Conservation (phyloP, 768 basidiomycete genomes). For the Termitomyces sp. region DNA sequence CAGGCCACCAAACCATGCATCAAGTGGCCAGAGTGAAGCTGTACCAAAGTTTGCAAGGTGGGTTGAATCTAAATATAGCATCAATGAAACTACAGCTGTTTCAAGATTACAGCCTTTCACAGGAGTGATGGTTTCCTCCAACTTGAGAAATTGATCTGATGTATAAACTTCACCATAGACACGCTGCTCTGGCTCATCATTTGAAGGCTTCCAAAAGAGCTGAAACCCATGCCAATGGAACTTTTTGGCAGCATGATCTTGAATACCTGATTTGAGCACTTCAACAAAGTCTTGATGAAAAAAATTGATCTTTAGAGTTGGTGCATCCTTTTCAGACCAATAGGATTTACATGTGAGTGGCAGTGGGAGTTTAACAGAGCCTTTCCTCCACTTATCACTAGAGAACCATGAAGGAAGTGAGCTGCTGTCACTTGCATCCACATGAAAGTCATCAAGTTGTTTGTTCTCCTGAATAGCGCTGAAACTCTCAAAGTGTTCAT, state of each 20-base stretch:
- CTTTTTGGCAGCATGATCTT: background rate
- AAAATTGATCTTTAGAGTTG: background rate
- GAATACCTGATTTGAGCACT: background rate
- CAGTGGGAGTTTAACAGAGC: background rate
- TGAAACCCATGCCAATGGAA: background rate
- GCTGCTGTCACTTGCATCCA: background rate
- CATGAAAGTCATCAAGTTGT: background rate
- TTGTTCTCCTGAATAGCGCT: background rate
- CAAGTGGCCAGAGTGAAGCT: no score
- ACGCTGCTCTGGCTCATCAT: background rate
- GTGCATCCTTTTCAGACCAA: background rate
- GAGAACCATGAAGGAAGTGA: background rate
- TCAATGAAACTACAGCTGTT: background rate
- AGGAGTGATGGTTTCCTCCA: background rate
- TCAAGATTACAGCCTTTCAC: background rate
- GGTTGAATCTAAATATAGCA: background rate
- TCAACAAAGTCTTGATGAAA: background rate
- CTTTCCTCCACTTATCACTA: background rate
- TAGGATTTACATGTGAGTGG: background rate
- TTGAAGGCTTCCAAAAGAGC: background rate
- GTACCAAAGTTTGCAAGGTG: background rate
- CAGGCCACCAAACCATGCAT: background rate
- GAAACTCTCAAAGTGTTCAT: background rate
- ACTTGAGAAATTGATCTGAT: background rate
- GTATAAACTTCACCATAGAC: conserved; percentile 7